Conservation (phyloP, 2,329 filamentous ascomycete species). For the Microascus cirrosus region DNA sequence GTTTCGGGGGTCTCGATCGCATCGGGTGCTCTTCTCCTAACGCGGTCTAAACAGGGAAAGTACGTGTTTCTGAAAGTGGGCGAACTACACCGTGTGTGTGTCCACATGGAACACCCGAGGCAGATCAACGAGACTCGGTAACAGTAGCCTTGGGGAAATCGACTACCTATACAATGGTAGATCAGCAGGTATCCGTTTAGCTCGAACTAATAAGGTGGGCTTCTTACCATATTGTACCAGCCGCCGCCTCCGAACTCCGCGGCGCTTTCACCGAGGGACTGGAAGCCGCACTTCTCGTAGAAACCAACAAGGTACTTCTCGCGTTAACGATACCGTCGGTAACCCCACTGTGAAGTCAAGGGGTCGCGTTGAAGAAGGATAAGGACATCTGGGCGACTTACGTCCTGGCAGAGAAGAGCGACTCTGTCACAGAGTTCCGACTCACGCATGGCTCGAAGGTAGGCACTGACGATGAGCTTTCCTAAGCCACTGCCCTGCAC, state of each 20-base stretch:
- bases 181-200: not conserved
- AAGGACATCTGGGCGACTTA: conserved; percentile 19
- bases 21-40: no score
- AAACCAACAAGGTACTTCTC: conserved; percentile 54
- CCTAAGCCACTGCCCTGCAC: conserved; percentile 67
- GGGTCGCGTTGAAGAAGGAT: not conserved
- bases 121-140: not conserved
- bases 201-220: not conserved
- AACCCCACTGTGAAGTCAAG: not conserved
- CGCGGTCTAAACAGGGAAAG: no score
- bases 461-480: conserved; percentile 61
- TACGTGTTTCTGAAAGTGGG: no score
- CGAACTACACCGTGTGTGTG: no score
- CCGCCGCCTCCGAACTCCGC: conserved; percentile 66
- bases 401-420: conserved; percentile 66
- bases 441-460: conserved; percentile 64
- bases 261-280: conserved; percentile 54
- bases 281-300: conserved; percentile 68
- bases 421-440: conserved; percentile 60
- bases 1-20: no score
- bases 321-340: not conserved
- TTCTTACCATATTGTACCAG: conserved; percentile 70
- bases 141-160: not conserved
- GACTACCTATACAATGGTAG: not conserved
- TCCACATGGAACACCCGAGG: no score